phyloP scores from a whole-genome alignment of 805 yeast species.

The Candida ovalis region DNA sequence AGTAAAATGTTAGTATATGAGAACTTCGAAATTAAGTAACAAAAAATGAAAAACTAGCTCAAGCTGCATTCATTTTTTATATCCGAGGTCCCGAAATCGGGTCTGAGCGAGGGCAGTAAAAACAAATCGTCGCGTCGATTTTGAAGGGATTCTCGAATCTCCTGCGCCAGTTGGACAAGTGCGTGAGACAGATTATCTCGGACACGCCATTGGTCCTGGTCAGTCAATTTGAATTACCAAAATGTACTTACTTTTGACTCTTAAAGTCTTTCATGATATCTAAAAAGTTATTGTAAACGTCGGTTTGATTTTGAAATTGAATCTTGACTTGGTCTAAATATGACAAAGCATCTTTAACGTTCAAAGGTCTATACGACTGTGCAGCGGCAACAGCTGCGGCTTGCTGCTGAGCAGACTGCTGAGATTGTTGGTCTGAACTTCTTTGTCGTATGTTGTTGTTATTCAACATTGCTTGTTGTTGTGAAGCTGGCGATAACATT shows the following conservation, averaged over 20 bases:
- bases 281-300: conserved; percentile 90
- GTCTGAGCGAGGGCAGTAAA: neutral
- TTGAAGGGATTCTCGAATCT: neutral
- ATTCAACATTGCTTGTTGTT: conserved; percentile 16
- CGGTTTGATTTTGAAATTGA: conserved; percentile 89
- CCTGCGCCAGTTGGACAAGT: neutral
- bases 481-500: conserved; percentile 18
- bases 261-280: conserved; percentile 99
- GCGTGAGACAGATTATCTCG: conserved; percentile 1
- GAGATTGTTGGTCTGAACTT: conserved; percentile 7
- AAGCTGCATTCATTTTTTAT: neutral
- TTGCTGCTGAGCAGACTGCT: conserved; percentile 18
- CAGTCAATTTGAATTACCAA: neutral
- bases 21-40: neutral
- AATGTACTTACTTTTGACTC: conserved; percentile 70
- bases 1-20: conserved; percentile 18
- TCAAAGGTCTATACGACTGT: conserved; percentile 67
- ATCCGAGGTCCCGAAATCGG: conserved; percentile 1
- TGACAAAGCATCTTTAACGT: conserved; percentile 93
- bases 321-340: conserved; percentile 94
- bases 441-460: conserved; percentile 12
- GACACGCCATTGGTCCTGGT: neutral
- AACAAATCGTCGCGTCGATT: conserved; percentile 4
- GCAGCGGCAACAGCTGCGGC: conserved; percentile 23
- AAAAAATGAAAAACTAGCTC: neutral